Percentiles rank a stretch among this genome's conserved stretches.
phyloP scores from a whole-genome alignment of 2,329 filamentous ascomycete genomes.

The Aspergillus felis region DNA sequence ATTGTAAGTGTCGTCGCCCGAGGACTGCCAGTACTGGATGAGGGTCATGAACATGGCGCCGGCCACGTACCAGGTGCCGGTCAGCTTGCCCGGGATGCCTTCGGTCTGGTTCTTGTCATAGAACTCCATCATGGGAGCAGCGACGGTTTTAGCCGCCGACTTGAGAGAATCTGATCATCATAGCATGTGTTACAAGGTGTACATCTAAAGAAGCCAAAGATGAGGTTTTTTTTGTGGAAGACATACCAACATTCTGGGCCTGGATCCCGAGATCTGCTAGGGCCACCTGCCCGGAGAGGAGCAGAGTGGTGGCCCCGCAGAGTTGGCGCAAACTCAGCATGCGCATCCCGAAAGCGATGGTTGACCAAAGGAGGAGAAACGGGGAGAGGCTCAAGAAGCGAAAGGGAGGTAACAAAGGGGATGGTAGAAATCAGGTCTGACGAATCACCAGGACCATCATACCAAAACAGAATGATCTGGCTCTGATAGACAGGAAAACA shows the following conservation, averaged over 20 bases:
- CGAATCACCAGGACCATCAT: not conserved
- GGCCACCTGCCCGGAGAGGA: not conserved
- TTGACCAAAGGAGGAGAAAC: not conserved
- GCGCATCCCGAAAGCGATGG: not conserved
- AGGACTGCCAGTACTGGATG: conserved; percentile 65
- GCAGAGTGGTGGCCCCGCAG: not conserved
- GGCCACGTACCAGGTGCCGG: conserved; percentile 72
- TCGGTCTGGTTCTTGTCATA: conserved; percentile 49
- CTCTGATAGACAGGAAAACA: no score
- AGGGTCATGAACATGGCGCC: conserved; percentile 64
- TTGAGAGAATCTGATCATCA: conserved; percentile 33
- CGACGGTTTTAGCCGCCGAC: conserved; percentile 34
- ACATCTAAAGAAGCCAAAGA: not conserved
- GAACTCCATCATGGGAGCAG: conserved; percentile 47
- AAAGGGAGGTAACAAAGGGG: not conserved
- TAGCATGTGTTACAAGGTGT: not conserved
- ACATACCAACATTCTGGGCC: conserved; percentile 12
- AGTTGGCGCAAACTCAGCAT: not conserved
- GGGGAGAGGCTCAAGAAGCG: not conserved
- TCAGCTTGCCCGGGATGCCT: conserved; percentile 51
- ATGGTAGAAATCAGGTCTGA: not conserved
- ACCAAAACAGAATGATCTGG: not conserved
- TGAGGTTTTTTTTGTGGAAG: not conserved
- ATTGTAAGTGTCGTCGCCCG: conserved; percentile 61
- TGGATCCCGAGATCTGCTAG: not conserved